Base-by-base conservation (phyloP, 2,329 filamentous ascomycete genomes). In the Neonectria coccinea region DNA sequence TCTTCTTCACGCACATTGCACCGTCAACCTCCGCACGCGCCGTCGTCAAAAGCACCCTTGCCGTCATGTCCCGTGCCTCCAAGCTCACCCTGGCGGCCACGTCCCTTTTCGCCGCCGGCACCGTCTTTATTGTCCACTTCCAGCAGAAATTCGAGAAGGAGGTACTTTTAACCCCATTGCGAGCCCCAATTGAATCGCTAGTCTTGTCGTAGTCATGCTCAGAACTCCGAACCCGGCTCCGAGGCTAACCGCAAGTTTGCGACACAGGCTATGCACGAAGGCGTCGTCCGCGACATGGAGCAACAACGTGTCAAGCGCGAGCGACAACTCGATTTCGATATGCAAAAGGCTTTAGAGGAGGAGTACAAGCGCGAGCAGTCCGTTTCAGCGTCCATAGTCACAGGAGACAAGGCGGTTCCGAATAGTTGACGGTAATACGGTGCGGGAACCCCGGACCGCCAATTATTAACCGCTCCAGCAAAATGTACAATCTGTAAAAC, bases 231-330 rank as follows among this genome's bases (percentile, higher is more conserved):
- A 51, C 29, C 22, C 27, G 56, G 22, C 42, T 25, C 39, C 25
- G 6, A 61, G 22, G 20, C 66, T 71, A 65, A 70, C 55, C 22
- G 20, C 20, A 16, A 45, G 33, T 12, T 54, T 45, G 33, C 33
- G 25, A 36, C 12, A 36, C 67, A 95, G 96, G 92, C 93, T 62
- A 99, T 99, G 96, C 96, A 99, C 76, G 88, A 91, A 70, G 96
- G 96, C 48, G 96, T 99, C 45, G 84, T 98, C 69, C 92, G 95
- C 68, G 96, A 99, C 76, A 92, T 97, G 85, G 95, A 98, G 76
- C 93, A 97, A 76, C 94, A 97, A 78, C 89, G 92, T 50, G 78
- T 97, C 70, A 97, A 97, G 82, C 87, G 88, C 70, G 96, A 99
- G 79, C 90, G 96, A 64, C 92, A 97, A 78, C 88, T 94, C 56